Percentiles rank a stretch among this genome's conserved stretches.
Evolutionary conservation across 305 asterid genomes (phyloP).

Genomic region (Striga hermonthica): DNA sequence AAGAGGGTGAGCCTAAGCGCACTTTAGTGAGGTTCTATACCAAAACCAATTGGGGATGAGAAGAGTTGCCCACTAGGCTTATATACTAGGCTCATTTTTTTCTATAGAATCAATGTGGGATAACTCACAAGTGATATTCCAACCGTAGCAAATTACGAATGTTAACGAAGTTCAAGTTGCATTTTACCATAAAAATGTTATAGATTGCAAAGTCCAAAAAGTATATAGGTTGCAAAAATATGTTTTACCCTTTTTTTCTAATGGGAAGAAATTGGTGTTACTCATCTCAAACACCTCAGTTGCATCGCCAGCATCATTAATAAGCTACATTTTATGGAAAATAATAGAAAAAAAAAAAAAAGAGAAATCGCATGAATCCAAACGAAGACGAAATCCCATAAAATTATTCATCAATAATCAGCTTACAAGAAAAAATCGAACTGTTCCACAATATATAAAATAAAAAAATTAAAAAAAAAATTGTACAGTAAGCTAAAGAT

Average conservation of each 20-base stretch:
- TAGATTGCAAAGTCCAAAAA: too few species aligned
- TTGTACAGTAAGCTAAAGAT: background rate
- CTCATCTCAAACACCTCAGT: background rate
- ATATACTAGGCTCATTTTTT: too few species aligned
- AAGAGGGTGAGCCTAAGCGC: too few species aligned
- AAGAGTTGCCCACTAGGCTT: too few species aligned
- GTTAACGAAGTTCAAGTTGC: too few species aligned
- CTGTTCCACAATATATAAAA: constrained; percentile 6
- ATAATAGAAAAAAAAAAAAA: constrained; percentile 24
- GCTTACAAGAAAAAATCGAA: constrained; percentile 14
- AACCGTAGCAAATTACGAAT: too few species aligned
- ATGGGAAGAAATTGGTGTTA: background rate
- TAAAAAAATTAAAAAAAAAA: background rate
- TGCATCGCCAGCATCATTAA: constrained; percentile 7
- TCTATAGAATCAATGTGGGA: too few species aligned
- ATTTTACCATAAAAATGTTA: too few species aligned
- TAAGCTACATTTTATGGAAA: background rate
- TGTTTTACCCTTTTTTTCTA: background rate
- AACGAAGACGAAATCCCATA: background rate
- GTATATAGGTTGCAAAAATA: too few species aligned
- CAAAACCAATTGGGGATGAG: too few species aligned
- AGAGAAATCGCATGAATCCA: background rate
- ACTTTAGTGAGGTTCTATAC: too few species aligned
- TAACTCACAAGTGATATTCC: too few species aligned
- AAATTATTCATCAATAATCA: constrained; percentile 10